Conservation (phyloP, 2,329 filamentous ascomycete genomes). For the Clarireedia sp. region DNA sequence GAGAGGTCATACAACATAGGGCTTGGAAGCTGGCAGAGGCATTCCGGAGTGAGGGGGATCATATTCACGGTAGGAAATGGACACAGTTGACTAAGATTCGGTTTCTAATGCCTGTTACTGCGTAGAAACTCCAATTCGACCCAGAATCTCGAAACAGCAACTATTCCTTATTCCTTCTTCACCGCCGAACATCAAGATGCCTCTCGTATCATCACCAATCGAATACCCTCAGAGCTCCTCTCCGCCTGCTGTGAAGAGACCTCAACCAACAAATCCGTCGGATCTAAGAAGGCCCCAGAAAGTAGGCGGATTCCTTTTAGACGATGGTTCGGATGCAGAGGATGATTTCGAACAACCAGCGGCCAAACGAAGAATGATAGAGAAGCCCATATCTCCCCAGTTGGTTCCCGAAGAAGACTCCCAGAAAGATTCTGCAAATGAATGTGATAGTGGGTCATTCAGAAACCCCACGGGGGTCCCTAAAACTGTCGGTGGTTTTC, state of each 20-base stretch:
- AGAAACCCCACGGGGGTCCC: background rate
- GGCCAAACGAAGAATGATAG: conserved; percentile 38
- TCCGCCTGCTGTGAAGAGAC: conserved; percentile 31
- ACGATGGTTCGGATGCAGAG: conserved; percentile 36
- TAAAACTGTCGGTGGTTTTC: conserved; percentile 11
- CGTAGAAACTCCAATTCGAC: conserved; percentile 2
- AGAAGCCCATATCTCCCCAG: conserved; percentile 8
- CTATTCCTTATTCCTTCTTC: conserved; percentile 2
- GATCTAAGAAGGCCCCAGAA: conserved; percentile 30
- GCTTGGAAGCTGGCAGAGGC: conserved; percentile 38
- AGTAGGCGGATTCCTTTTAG: conserved; percentile 37
- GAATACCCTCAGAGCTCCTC: conserved; percentile 29
- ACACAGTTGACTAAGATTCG: background rate
- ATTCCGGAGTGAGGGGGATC: conserved; percentile 42
- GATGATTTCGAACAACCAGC: conserved; percentile 31
- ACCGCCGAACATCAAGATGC: conserved; percentile 37
- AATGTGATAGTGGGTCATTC: background rate
- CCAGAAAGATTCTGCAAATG: background rate
- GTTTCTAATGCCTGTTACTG: background rate
- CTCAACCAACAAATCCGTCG: conserved; percentile 29
- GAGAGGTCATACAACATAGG: conserved; percentile 44
- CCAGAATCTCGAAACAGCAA: background rate
- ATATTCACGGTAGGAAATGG: conserved; percentile 23
- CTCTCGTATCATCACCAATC: conserved; percentile 52
- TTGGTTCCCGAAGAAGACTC: background rate